Evolutionary conservation across 805 yeast genomes (phyloP).

Genomic region (Ogataea polymorpha): DNA sequence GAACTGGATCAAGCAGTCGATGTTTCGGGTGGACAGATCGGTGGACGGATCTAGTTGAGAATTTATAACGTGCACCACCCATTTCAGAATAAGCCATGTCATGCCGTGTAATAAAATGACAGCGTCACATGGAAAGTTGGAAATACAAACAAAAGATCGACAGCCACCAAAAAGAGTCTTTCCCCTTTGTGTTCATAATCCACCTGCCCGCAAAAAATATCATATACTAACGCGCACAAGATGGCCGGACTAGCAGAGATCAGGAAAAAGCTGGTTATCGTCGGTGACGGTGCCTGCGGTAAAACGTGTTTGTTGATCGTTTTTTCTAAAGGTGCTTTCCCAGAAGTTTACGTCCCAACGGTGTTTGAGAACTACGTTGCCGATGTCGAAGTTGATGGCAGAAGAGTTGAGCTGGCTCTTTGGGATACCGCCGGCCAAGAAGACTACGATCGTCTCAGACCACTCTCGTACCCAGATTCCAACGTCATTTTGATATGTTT

Average conservation of each 20-base stretch:
- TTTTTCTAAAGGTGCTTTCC: constrained; percentile 85
- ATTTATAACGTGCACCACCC: constrained; percentile 7
- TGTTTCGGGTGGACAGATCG: not conserved
- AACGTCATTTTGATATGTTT: constrained; percentile 90
- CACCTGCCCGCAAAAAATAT: not conserved
- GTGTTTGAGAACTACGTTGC: constrained; percentile 98
- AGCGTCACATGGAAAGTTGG: constrained; percentile 10
- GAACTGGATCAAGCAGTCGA: not conserved
- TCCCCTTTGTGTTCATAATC: constrained; percentile 1
- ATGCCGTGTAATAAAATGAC: constrained; percentile 9
- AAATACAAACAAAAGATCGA: constrained; percentile 13
- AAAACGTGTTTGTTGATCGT: constrained; percentile 87
- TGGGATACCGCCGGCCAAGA: constrained; percentile 99
- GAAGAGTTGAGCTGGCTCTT: constrained; percentile 87
- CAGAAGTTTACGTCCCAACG: constrained; percentile 92
- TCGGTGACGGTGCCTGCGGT: constrained; percentile 98
- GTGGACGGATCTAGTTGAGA: not conserved
- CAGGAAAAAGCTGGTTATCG: constrained; percentile 85
- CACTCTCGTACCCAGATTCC: constrained; percentile 88
- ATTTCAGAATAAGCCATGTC: constrained; percentile 2
- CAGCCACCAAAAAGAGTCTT: constrained; percentile 10
- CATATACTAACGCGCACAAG: constrained; percentile 9
- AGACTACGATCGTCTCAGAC: constrained; percentile 92
- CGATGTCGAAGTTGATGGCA: constrained; percentile 88
- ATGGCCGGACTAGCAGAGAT: constrained; percentile 51